Evolutionary conservation across 345 rosid genomes (phyloP).

Genomic region (Capsella bursapastoris): DNA sequence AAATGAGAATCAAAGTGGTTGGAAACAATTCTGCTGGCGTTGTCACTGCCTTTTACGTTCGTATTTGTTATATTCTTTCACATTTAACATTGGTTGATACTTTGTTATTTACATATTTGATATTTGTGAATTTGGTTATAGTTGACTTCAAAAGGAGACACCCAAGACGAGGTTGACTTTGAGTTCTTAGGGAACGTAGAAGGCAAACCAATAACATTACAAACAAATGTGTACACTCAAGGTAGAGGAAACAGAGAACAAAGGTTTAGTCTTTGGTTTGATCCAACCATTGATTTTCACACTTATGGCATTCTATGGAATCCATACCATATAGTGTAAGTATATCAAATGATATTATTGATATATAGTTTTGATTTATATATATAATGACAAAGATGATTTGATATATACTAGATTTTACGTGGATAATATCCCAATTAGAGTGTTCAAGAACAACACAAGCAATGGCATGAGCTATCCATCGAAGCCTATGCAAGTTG

Average conservation of each 20-base stretch:
- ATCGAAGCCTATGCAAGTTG: conserved; percentile 52
- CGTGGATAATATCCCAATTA: conserved; percentile 59
- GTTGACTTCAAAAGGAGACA: conserved; percentile 46
- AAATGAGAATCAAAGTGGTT: conserved; percentile 54
- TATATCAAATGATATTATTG: neutral
- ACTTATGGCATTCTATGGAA: conserved; percentile 65
- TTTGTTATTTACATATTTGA: neutral
- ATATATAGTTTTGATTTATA: neutral
- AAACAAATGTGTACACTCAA: conserved; percentile 59
- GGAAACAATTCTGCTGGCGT: conserved; percentile 62
- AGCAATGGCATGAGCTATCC: conserved; percentile 48
- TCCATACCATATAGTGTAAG: conserved; percentile 60
- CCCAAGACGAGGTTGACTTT: conserved; percentile 69
- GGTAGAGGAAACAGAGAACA: conserved; percentile 66
- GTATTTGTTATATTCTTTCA: neutral
- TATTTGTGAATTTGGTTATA: neutral
- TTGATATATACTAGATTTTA: conserved; percentile 45
- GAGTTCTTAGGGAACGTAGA: conserved; percentile 69
- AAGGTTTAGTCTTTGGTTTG: conserved; percentile 62
- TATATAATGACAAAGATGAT: neutral
- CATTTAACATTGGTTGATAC: neutral
- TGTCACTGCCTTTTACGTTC: conserved; percentile 67
- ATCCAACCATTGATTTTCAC: conserved; percentile 56
- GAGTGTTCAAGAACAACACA: conserved; percentile 58
- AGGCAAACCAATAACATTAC: conserved; percentile 56